phyloP scores from a whole-genome alignment of 1,284 basidiomycete species.

The Puccinia polysora region DNA sequence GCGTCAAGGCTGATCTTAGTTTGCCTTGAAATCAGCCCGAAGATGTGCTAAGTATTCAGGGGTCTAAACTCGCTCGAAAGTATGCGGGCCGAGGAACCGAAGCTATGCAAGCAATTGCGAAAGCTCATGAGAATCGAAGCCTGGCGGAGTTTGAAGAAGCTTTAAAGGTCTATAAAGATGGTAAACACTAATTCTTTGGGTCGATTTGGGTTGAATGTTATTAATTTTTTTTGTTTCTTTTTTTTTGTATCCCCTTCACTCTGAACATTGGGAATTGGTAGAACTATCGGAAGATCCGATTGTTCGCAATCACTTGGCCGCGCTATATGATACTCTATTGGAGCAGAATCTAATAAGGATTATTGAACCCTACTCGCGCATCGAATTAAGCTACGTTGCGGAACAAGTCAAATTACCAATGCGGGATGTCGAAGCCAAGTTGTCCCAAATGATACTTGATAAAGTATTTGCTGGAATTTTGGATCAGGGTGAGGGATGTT shows the following conservation, averaged over 20 bases:
- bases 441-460: too few species aligned
- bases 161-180: conserved; percentile 77
- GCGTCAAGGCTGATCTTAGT: too few species aligned
- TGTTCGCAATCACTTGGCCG: conserved; percentile 86
- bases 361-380: conserved; percentile 87
- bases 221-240: too few species aligned
- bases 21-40: conserved; percentile 88
- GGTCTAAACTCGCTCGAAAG: conserved; percentile 78
- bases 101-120: too few species aligned
- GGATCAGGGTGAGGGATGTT: conserved; percentile 91
- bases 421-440: conserved; percentile 83
- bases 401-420: conserved; percentile 81
- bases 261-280: conserved; percentile 83
- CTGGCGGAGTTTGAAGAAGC: conserved; percentile 83
- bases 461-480: conserved; percentile 89
- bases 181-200: too few species aligned
- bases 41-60: conserved; percentile 73
- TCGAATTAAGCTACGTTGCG: conserved; percentile 86
- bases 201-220: background rate
- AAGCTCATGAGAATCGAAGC: conserved; percentile 85
- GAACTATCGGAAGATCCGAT: conserved; percentile 90
- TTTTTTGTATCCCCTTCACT: conserved; percentile 21
- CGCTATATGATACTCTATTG: conserved; percentile 87
- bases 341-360: conserved; percentile 92
- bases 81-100: conserved; percentile 73